Base-by-base conservation (phyloP, 2,329 filamentous ascomycete genomes). In the Talaromyces funiculosus region DNA sequence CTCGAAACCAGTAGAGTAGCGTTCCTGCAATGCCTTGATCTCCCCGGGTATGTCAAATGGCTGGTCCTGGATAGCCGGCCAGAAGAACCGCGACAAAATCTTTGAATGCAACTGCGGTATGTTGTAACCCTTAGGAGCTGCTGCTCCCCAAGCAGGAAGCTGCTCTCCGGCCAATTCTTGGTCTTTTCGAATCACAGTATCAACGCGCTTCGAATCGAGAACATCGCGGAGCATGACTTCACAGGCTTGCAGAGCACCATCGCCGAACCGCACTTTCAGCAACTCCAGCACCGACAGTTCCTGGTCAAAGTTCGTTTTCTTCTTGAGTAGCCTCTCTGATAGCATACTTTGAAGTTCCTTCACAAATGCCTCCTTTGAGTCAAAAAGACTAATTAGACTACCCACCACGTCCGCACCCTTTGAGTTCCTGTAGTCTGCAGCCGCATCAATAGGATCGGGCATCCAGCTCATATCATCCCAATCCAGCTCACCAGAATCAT, bases 171-270 rank as follows among this genome's bases (percentile, higher is more conserved):
- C 69, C 26, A 80, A 68, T 7, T 74, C 71, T 68, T 81, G 76
- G 40, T 78, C 78, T 60, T 80, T 82, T 43, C 85, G 80, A 51
- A 96, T 85, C 12, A 82, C 78, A 7, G 80, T 77, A 70, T 97
- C 90, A 62, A 95, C 84, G 43, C 85, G 83, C 63, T 83, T 82
- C 1, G 92, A 96, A 69, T 97, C 92, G 65, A 89, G 84, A 37
- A 97, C 89, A 72, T 99, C 94, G 64, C 89, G 90, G 61, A 99
- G 84, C 94, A 99, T 99, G 68, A 99, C 94, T 71, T 99, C 93
- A 73, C 92, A 97, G 53, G 90, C 90, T 72, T 97, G 94, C 49
- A 99, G 79, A 16, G 90, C 86, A 29, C 84, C 82, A 65, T 97
- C 91, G 24, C 93, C 93, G 60, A 97, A 92, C 8, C 92, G 86